Base-by-base conservation (phyloP, 2,329 filamentous ascomycete species). In the Myriosclerotinia scirpicola region DNA sequence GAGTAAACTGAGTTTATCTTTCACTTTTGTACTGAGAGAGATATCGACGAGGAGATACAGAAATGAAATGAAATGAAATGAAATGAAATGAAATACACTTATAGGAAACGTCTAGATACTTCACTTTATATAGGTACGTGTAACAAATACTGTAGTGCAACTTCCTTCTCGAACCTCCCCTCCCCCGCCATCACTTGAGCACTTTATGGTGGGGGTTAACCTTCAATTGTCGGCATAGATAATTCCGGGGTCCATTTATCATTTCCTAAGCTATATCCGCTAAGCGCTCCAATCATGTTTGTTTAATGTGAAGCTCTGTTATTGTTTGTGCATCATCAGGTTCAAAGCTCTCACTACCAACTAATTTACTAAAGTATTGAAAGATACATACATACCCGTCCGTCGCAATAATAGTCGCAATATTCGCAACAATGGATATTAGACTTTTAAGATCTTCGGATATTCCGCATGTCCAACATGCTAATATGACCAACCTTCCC, bases 401-500 rank as follows among this genome's bases (percentile, higher is more conserved):
- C 42, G 11, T 46, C 52, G 9, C 55, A 17, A 38, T 30, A 22
- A 20, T 56, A 30, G 17, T 12, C 58, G 7, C 44, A 55, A 4
- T 34, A 15, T 3, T 14, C 1, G 77, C 66, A 80, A 80, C 69
- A 79, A 98, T 96, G 92, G 92, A 96, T 81, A 96, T 99, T 80
- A 90, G 94, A 71, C 83, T 95, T 71, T 88, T 99, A 73, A 89
- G 87, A 72, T 84, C 92, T 71, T 90, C 87, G 70, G 92, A 96
- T 80, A 91, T 96, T 72, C 92, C 92, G 72, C 89, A 95, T 77
- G 93, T 99, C 77, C 95, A 99, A 82, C 93, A 96, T 80, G 94
- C 94, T 77, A 98, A 99, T 83, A 93, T 99, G 78, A 96, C 96
- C 79, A 99, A 99, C 83, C 86, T 99, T 64, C 95, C 95, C 71